phyloP scores from a whole-genome alignment of 2,329 filamentous ascomycete species.

The Aspergillus intermedius region DNA sequence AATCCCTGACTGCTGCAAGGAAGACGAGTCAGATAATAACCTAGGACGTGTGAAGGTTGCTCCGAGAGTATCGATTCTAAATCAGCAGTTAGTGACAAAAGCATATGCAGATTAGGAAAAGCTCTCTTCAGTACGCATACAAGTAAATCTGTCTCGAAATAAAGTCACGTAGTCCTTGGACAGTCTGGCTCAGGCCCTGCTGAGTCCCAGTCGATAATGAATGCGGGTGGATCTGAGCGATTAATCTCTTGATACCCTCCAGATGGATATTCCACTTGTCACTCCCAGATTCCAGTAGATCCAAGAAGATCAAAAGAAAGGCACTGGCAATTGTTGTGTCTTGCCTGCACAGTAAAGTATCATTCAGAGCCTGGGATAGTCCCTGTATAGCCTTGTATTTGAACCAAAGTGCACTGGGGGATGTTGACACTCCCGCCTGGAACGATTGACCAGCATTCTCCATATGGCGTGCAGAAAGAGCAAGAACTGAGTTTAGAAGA shows the following conservation, averaged over 20 bases:
- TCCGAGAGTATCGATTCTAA: slow-evolving; percentile 2
- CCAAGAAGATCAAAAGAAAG: slow-evolving; percentile 28
- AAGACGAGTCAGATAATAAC: not conserved
- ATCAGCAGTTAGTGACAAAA: not conserved
- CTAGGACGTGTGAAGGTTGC: not conserved
- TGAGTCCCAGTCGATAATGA: not conserved
- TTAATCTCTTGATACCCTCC: slow-evolving; percentile 25
- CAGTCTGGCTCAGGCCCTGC: slow-evolving; percentile 17
- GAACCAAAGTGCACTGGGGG: slow-evolving; percentile 18
- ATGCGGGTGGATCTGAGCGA: slow-evolving; percentile 10
- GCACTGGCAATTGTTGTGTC: slow-evolving; percentile 28
- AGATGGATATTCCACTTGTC: slow-evolving; percentile 29
- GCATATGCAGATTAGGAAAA: not conserved
- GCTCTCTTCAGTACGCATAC: slow-evolving; percentile 10
- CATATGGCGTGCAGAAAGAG: slow-evolving; percentile 30
- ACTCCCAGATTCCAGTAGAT: slow-evolving; percentile 27
- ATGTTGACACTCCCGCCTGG: not conserved
- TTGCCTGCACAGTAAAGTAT: slow-evolving; percentile 7
- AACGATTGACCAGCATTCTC: slow-evolving; percentile 23
- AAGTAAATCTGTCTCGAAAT: slow-evolving; percentile 24
- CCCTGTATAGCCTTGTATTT: slow-evolving; percentile 29
- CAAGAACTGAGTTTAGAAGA: slow-evolving; percentile 26
- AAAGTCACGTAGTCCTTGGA: slow-evolving; percentile 22
- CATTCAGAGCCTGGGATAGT: slow-evolving; percentile 16
- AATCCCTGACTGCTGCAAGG: not conserved